Evolutionary conservation across 306 rosid genomes (phyloP), one percentile per base, ranked within the genome.

Genomic region (Astragalus membranaceus): DNA sequence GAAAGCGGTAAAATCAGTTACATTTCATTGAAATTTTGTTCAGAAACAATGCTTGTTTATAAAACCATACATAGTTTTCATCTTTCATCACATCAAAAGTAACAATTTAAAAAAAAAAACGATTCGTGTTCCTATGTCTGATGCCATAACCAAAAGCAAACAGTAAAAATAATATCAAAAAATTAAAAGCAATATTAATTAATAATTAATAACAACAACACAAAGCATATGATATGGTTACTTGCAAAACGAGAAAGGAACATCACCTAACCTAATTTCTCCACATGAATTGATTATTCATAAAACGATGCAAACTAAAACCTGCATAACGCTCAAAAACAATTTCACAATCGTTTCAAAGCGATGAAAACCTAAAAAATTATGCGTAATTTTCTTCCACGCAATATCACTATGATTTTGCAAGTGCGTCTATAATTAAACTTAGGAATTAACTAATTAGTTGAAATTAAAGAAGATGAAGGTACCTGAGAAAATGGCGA

Each of bases 1-100:
- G 46, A 52, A 73, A 33, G 56, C 46, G 7, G 68, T 26, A 54
- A 76, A 60, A 30, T 79, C 60, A 67, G 46, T 64, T 29, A 62
- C 50, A 26, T 68, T 69, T 74, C 53, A 60, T 32, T 17, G 48
- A 41, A 11, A 47, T 59, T 82, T 81, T 83, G 83, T 59, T 47
- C 33, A 62, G 36, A 81, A 64, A 60, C 69, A 74, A 66, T 55
- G 44, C 23, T 50, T 11, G 35, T 20, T 67, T 65, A 32, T 74
- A 63, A 48, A 67, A 14, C 69, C 59, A 74, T 39, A 33, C 3
- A 77, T 46, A 42, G 23, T 44, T 64, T 5, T 49, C 35, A 67
- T 57, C 74, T 56, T 59, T 48, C 32, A 63, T 46, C 10, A 55
- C 68, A 63, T 8, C 10, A 26, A 26, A 26, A 26, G 3, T 26